These are phyloP conservation scores for Aspergillus cavernicola DNA, from an alignment of 495 filamentous ascomycete genomes.

Conservation along the genomic window DNA sequence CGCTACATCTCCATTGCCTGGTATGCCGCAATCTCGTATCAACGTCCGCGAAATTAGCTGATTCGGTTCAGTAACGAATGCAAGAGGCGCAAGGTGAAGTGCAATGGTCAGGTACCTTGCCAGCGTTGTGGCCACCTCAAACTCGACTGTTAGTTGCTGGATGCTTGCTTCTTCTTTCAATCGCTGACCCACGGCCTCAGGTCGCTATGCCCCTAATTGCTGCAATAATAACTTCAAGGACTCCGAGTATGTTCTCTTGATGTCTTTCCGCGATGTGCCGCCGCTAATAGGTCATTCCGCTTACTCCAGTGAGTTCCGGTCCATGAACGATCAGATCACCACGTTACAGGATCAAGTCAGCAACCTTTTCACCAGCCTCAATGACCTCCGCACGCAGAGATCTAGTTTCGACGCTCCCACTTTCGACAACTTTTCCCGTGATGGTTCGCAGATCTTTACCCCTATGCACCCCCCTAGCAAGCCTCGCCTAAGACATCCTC, in stretches of 20 bases:
- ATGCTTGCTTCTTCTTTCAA: conserved; percentile 1
- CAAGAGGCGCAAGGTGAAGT: conserved; percentile 93
- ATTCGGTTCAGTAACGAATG: conserved; percentile 65
- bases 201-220: conserved; percentile 87
- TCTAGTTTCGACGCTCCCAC: conserved; percentile 32
- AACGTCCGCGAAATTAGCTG: background rate
- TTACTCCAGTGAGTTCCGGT: conserved; percentile 63
- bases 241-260: conserved; percentile 54
- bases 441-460: conserved; percentile 37
- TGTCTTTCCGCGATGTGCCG: background rate
- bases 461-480: conserved; percentile 31
- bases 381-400: conserved; percentile 52
- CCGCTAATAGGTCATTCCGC: conserved; percentile 9
- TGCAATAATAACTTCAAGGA: conserved; percentile 80
- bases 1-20: conserved; percentile 91
- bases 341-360: conserved; percentile 84
- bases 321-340: conserved; percentile 69
- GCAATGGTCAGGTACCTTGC: conserved; percentile 86
- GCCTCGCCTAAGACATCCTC: conserved; percentile 50
- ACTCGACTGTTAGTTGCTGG: conserved; percentile 59
- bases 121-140: conserved; percentile 85
- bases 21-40: conserved; percentile 40
- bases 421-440: conserved; percentile 37
- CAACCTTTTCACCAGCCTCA: conserved; percentile 65
- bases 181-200: conserved; percentile 19